Conservation (phyloP, 495 filamentous ascomycete genomes). For the Penicillium herquei region DNA sequence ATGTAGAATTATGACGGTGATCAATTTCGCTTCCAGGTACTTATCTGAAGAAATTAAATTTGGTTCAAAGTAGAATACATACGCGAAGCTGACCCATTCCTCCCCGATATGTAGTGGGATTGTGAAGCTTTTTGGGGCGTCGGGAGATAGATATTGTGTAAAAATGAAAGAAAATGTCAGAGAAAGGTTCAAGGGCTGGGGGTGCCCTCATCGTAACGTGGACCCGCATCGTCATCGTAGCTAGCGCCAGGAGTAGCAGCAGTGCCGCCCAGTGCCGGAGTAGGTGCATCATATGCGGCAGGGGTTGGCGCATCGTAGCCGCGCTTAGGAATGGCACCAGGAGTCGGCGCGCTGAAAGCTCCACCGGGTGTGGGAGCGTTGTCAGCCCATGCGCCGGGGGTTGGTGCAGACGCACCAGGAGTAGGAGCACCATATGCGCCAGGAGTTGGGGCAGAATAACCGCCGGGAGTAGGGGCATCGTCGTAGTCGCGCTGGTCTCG, state of each 20-base stretch:
- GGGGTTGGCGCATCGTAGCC: conserved; percentile 59
- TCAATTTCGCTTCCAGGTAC: neutral
- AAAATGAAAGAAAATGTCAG: neutral
- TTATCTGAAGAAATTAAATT: conserved; percentile 23
- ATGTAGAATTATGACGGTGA: conserved; percentile 9
- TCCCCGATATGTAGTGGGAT: conserved; percentile 16
- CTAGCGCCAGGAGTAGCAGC: conserved; percentile 76
- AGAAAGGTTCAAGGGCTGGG: conserved; percentile 18
- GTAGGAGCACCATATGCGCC: conserved; percentile 62
- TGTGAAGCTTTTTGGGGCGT: conserved; percentile 10
- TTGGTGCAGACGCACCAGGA: conserved; percentile 73
- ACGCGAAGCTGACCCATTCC: conserved; percentile 20
- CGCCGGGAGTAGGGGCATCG: conserved; percentile 78
- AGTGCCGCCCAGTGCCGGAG: conserved; percentile 67
- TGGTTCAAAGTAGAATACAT: conserved; percentile 26
- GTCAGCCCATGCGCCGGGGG: conserved; percentile 67
- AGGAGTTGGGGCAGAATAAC: conserved; percentile 53
- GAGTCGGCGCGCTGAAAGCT: conserved; percentile 62
- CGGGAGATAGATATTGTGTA: conserved; percentile 1
- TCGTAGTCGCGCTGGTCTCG: conserved; percentile 36
- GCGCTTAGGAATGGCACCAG: conserved; percentile 40
- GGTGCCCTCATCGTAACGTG: conserved; percentile 55
- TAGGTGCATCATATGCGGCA: conserved; percentile 67
- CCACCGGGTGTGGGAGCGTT: conserved; percentile 61
- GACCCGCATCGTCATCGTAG: conserved; percentile 56